These are phyloP conservation scores for Roridomyces roridus DNA, from an alignment of 768 basidiomycete genomes.

Conservation along the genomic window DNA sequence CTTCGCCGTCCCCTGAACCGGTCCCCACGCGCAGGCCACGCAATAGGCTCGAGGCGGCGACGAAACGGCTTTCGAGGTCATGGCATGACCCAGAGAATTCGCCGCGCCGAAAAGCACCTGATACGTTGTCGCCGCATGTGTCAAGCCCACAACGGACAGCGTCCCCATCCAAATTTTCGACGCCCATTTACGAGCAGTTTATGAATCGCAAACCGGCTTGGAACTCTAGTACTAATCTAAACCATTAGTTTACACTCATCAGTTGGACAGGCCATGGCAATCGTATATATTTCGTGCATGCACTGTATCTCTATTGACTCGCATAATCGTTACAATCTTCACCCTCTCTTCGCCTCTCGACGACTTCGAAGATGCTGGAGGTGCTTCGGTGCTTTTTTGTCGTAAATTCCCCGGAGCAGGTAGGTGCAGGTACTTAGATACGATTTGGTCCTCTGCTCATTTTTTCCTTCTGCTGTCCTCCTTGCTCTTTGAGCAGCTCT, in stretches of 20 bases:
- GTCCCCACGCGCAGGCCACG: slow-evolving; percentile 16
- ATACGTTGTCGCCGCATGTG: slow-evolving; percentile 4
- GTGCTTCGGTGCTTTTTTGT: too few species aligned
- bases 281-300: too few species aligned
- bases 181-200: slow-evolving; percentile 26
- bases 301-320: too few species aligned
- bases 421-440: too few species aligned
- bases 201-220: slow-evolving; percentile 25
- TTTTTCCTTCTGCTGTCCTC: too few species aligned
- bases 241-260: too few species aligned
- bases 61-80: slow-evolving; percentile 24
- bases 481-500: too few species aligned
- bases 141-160: not conserved
- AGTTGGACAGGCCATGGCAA: too few species aligned
- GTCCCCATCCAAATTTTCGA: slow-evolving; percentile 8
- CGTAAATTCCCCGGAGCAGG: too few species aligned
- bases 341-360: not conserved
- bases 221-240: slow-evolving; percentile 24
- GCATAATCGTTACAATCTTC: too few species aligned
- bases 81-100: slow-evolving; percentile 21
- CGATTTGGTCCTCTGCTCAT: too few species aligned
- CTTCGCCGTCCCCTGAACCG: slow-evolving; percentile 14
- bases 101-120: slow-evolving; percentile 3
- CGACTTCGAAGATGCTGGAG: too few species aligned
- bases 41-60: slow-evolving; percentile 21